A percentile compares a stretch with the other conserved stretches of the same genome.
Evolutionary conservation across 1,139 yeast species (phyloP).

Genomic region (Yueomyces sp.): DNA sequence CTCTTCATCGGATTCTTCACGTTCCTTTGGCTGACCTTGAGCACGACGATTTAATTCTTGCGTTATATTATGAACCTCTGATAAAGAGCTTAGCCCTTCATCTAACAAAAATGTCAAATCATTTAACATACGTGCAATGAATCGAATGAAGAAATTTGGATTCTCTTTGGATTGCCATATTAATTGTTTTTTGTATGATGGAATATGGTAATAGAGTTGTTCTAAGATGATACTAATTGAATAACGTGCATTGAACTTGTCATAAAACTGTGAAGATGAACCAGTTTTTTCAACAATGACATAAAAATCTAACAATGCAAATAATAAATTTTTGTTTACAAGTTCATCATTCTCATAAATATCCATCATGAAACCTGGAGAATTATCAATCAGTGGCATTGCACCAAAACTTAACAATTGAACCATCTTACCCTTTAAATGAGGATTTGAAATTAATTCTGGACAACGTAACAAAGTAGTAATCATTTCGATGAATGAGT

Average conservation of each 20-base stretch:
- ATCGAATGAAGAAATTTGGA: conserved; percentile 76
- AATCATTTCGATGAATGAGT: conserved; percentile 57
- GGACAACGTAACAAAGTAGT: conserved; percentile 74
- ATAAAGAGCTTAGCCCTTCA: conserved; percentile 73
- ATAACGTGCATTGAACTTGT: conserved; percentile 83
- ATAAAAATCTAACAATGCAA: conserved; percentile 77
- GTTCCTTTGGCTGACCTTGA: conserved; percentile 31
- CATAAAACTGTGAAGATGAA: conserved; percentile 88
- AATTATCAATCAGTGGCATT: conserved; percentile 40
- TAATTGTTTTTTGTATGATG: conserved; percentile 55
- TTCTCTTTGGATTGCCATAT: conserved; percentile 50
- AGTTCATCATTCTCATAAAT: conserved; percentile 52
- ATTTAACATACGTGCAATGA: conserved; percentile 88
- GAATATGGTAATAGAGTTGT: conserved; percentile 61
- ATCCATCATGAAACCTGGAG: conserved; percentile 62
- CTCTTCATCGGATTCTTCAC: conserved; percentile 48
- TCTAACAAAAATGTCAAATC: conserved; percentile 87
- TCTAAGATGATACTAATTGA: conserved; percentile 76
- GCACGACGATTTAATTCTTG: conserved; percentile 34
- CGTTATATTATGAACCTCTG: conserved; percentile 66
- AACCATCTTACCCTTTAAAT: conserved; percentile 72
- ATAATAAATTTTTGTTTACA: conserved; percentile 56
- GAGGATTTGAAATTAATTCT: conserved; percentile 81
- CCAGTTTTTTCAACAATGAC: conserved; percentile 96
- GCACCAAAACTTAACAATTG: conserved; percentile 75